phyloP scores from a whole-genome alignment of 805 yeast genomes.

The Candida wancherniae region DNA sequence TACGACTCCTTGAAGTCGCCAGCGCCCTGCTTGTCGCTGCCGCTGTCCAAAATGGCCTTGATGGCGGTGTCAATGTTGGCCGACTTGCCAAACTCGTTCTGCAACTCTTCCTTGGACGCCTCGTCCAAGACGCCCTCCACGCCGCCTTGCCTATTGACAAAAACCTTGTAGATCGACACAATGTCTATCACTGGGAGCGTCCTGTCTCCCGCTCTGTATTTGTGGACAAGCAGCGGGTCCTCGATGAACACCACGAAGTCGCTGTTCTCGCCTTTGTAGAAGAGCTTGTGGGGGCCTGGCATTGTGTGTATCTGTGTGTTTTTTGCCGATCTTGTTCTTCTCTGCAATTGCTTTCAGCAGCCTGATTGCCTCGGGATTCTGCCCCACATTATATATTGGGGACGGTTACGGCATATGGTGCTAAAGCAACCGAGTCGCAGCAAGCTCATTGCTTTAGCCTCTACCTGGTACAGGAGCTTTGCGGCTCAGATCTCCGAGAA shows the following conservation, averaged over 20 bases:
- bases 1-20: constrained; percentile 7
- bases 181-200: constrained; percentile 57
- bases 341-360: too few species aligned
- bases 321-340: too few species aligned
- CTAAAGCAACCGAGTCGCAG: too few species aligned
- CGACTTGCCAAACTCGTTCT: constrained; percentile 61
- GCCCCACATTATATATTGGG: too few species aligned
- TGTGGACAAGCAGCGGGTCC: constrained; percentile 43
- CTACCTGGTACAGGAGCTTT: too few species aligned
- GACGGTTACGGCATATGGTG: too few species aligned
- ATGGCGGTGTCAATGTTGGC: constrained; percentile 53
- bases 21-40: constrained; percentile 43
- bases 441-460: too few species aligned
- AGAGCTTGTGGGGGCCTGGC: constrained; percentile 45
- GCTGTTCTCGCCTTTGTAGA: constrained; percentile 58
- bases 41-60: constrained; percentile 54
- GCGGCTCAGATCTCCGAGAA: too few species aligned
- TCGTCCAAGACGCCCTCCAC: constrained; percentile 66
- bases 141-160: constrained; percentile 59
- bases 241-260: constrained; percentile 68
- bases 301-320: constrained; percentile 4
- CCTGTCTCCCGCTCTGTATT: constrained; percentile 47
- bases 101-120: constrained; percentile 62
- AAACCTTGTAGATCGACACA: constrained; percentile 64
- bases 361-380: too few species aligned